These are phyloP conservation scores for Pyronema domesticum DNA, from an alignment of 495 filamentous ascomycete species.

Conservation along the genomic window DNA sequence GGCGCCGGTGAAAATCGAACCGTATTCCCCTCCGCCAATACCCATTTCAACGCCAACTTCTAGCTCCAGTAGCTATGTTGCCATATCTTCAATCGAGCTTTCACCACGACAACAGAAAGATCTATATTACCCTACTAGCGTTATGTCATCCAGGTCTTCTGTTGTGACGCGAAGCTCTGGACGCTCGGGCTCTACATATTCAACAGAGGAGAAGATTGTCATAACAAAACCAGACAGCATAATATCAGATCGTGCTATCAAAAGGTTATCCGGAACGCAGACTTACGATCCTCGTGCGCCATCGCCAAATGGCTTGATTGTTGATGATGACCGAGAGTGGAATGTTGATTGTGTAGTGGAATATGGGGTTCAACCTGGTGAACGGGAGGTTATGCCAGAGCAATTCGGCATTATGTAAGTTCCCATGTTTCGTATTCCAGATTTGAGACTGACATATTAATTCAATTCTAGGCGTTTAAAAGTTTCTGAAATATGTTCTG, in stretches of 20 bases:
- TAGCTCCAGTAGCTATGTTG: neutral
- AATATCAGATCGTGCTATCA: neutral
- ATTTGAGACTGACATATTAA: neutral
- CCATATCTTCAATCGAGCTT: neutral
- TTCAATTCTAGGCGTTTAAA: constrained; percentile 7
- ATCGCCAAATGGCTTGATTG: neutral
- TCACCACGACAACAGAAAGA: neutral
- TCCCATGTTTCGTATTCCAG: neutral
- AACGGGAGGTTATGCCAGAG: constrained; percentile 18
- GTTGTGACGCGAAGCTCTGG: neutral
- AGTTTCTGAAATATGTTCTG: constrained; percentile 9
- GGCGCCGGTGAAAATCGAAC: neutral
- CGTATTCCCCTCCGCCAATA: neutral
- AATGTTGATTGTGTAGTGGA: constrained; percentile 2
- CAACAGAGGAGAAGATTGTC: neutral
- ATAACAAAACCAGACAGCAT: neutral
- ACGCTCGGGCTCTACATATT: neutral
- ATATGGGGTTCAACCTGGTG: constrained; percentile 13
- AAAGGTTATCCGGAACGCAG: neutral
- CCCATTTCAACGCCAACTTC: neutral
- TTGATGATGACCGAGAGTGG: neutral
- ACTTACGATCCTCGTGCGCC: neutral
- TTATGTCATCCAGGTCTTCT: neutral
- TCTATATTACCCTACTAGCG: neutral
- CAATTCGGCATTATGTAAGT: constrained; percentile 9